These are phyloP conservation scores for Exophiala bonariae DNA, from an alignment of 2,329 filamentous ascomycete species.

Conservation along the genomic window DNA sequence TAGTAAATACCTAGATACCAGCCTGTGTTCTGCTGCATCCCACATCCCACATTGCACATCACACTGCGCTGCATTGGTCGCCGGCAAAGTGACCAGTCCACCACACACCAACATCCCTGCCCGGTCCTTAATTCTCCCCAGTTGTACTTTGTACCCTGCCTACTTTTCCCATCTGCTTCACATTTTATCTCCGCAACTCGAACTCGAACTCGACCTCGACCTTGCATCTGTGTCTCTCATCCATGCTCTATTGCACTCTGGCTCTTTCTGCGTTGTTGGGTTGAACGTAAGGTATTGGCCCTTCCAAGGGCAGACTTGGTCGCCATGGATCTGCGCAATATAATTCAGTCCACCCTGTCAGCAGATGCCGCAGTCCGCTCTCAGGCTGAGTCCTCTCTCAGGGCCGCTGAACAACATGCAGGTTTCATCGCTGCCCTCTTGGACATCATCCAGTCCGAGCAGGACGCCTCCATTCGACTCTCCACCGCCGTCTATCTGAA, in stretches of 20 bases:
- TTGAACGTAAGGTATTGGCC: constrained; percentile 19
- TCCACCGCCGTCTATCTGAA: constrained; percentile 97
- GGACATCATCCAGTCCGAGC: constrained; percentile 86
- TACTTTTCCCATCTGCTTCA: too few species aligned
- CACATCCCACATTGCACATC: not conserved
- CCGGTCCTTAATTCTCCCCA: too few species aligned
- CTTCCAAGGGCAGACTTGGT: constrained; percentile 14
- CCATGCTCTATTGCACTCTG: constrained; percentile 2
- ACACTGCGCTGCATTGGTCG: too few species aligned
- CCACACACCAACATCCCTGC: too few species aligned
- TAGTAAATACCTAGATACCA: too few species aligned
- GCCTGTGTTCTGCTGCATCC: not conserved
- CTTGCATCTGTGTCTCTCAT: too few species aligned
- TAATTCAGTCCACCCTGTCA: constrained; percentile 65
- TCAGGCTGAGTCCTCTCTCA: constrained; percentile 65
- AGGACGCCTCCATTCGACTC: constrained; percentile 78
- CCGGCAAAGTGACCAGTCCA: too few species aligned
- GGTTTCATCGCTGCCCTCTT: constrained; percentile 90
- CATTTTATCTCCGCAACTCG: too few species aligned
- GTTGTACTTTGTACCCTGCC: too few species aligned
- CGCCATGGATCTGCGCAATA: constrained; percentile 52
- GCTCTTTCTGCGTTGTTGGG: constrained; percentile 16
- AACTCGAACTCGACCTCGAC: too few species aligned
- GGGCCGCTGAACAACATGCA: constrained; percentile 84
- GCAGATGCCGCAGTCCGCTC: constrained; percentile 61